Base-by-base conservation (phyloP, 2,329 filamentous ascomycete species). In the Chaetomium strumarium region DNA sequence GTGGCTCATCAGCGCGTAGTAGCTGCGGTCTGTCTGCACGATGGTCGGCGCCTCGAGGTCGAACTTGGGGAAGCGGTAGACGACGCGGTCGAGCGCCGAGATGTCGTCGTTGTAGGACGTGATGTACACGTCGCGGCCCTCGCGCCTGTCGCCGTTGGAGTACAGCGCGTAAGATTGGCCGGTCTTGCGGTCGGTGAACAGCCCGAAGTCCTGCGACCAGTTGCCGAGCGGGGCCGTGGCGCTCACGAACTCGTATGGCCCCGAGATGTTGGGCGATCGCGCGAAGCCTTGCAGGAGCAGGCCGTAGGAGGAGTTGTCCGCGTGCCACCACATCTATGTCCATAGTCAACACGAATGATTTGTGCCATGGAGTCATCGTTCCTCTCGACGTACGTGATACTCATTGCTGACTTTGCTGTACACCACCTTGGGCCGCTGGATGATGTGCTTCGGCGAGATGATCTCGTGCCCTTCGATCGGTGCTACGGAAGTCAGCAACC, bases 391-490 rank as follows among this genome's bases (percentile, higher is more conserved):
- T 67, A 80, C 78, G 55, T 83, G 79, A 55, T 83, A 84, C 59
- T 81, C 72, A 2, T 72, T 67, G 0, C 75, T 73, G 2, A 69
- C 69, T 44, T 80, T 67, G 57, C 78, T 81, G 58, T 79, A 83
- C 1, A 80, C 73, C 2, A 84, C 81, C 58, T 84, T 84, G 0
- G 81, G 81, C 14, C 81, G 68, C 60, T 84, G 81, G 29, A 84
- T 84, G 41, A 84, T 78, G 57, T 74, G 76, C 3, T 75, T 63
- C 0, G 77, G 74, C 0, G 76, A 75, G 42, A 84, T 78, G 56
- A 77, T 78, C 0, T 73, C 70, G 53, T 83, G 76, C 0, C 74
- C 79, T 31, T 77, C 68, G 24, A 81, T 67, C 1, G 80, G 76
- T 46, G 73, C 75, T 72, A 16, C 20, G 33, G 42, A 30, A 42